Evolutionary conservation across 176 grass and related monocot genomes (phyloP).

Genomic region (Carex scoparia): DNA sequence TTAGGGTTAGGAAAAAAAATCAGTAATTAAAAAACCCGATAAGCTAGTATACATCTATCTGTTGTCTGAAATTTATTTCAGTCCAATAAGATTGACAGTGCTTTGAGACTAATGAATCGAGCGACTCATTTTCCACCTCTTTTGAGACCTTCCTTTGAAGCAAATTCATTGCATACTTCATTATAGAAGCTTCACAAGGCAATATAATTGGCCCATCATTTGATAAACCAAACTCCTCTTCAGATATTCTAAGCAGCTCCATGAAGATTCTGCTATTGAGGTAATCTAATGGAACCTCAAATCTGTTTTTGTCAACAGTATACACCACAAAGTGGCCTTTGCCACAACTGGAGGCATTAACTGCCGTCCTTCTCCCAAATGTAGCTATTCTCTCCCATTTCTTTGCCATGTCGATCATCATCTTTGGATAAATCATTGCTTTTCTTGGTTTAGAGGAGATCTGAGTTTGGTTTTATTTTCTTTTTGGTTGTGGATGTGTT

Average conservation of each 20-base stretch:
- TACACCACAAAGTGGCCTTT: slow-evolving; percentile 49
- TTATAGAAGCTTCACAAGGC: slow-evolving; percentile 32
- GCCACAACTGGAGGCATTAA: background rate
- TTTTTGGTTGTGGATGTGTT: background rate
- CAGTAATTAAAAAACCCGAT: background rate
- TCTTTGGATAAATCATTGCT: slow-evolving; percentile 10
- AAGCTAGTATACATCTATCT: slow-evolving; percentile 14
- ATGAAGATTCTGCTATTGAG: slow-evolving; percentile 32
- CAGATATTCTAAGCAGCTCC: slow-evolving; percentile 36
- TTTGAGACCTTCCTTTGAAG: slow-evolving; percentile 11
- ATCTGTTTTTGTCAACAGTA: slow-evolving; percentile 31
- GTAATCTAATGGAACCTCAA: slow-evolving; percentile 38
- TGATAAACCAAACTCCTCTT: slow-evolving; percentile 45
- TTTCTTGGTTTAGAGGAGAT: background rate
- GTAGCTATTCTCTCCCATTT: slow-evolving; percentile 6
- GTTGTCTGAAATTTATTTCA: background rate
- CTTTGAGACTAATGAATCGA: slow-evolving; percentile 9
- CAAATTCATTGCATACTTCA: slow-evolving; percentile 33
- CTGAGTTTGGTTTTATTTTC: background rate
- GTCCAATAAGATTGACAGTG: background rate
- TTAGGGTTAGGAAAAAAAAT: too few relatives aligned
- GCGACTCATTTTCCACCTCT: slow-evolving; percentile 33
- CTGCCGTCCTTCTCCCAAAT: slow-evolving; percentile 10
- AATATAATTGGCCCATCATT: slow-evolving; percentile 37
- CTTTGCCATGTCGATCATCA: background rate